Evolutionary conservation across 768 basidiomycete genomes (phyloP), one percentile per base, ranked within the genome.

Genomic region (Chalciporus chontae): DNA sequence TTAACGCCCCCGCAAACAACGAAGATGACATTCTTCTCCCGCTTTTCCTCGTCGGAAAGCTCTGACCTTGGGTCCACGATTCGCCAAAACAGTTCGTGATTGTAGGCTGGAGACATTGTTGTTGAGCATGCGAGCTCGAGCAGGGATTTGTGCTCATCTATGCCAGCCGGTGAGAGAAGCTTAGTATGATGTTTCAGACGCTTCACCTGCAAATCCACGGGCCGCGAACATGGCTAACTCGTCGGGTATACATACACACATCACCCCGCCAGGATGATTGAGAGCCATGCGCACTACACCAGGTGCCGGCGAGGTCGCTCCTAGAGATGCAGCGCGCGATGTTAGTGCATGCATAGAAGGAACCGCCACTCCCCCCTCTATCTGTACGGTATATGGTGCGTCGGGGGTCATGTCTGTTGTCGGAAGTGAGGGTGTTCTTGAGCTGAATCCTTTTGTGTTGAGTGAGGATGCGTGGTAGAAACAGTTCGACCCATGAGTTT

Each of bases 121-220:
- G 84, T 81, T 5, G 86, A 74, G 54, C 87, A 89, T 2, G 89
- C 84, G 19, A 90, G 72, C 57, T 91, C 87, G 9, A 86, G 79
- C 21, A 90, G 71, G 48, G 83, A 70, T 64, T 87, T 87, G 60
- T 90, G 87, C 51, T 88, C 85, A 53, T 86, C 88, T 87, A 55
- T 13, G 13, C 23, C 7, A 38, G 15, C 15, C 7, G 9, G 41
- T 59, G 10, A 50, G 49, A 23, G 9, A 29, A 17, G 36, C 17
- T 29, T 38, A 40, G 17, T 5, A 43, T 4, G 21, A 51, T 52
- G 21, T 26, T 18, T 8, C 9, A 48, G 23, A 32, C 17, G 10
- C 15, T 77, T 55, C 58, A 88, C 87, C 77, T 55, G 82, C 78
- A 57, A 90, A 87, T 9, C 55, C 57, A 17, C 69, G 61, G 3